Evolutionary conservation across 306 rosid species (phyloP), one percentile per base, ranked within the genome.

Genomic region (Prunus dulcis): DNA sequence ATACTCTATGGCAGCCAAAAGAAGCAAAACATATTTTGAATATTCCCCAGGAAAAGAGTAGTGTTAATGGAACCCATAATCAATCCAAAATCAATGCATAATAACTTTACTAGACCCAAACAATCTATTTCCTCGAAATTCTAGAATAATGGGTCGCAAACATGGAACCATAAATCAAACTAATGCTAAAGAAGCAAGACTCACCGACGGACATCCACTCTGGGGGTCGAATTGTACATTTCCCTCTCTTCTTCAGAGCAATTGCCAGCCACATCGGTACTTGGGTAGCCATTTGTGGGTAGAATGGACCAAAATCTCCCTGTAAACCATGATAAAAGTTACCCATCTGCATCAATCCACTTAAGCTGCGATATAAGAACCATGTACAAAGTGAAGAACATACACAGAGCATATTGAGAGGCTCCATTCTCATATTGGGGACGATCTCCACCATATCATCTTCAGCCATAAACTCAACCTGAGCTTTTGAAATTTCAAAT

Each of bases 271-370:
- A 95, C 64, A 95, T 60, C 0, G 99, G 97, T 22, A 89, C 99
- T 75, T 88, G 87, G 14, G 93, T 72, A 19, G 86, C 85, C 73
- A 95, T 83, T 79, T 92, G 97, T 0, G 99, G 97, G 3, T 74
- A 78, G 75, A 95, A 95, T 10, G 97, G 99, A 60, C 97, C 99
- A 64, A 85, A 95, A 83, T 95, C 98, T 67, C 99, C 99, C 98
- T 95, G 87, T 13, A 78, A 67, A 15, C 2, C 76, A 67, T 47
- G 7, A 27, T 23, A 12, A 13, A 51, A 41, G 47, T 47, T 51
- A 56, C n/a, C 60, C 7, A 12, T 64, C 46, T 27, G 23, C 61
- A 34, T 30, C 67, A 53, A 45, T 12, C 14, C 4, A 23, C 51
- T 45, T 19, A 19, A 51, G 27, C n/a, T 3, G 12, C 3, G 47